phyloP scores from a whole-genome alignment of 495 filamentous ascomycete species.

The Daldinia caldariorum region DNA sequence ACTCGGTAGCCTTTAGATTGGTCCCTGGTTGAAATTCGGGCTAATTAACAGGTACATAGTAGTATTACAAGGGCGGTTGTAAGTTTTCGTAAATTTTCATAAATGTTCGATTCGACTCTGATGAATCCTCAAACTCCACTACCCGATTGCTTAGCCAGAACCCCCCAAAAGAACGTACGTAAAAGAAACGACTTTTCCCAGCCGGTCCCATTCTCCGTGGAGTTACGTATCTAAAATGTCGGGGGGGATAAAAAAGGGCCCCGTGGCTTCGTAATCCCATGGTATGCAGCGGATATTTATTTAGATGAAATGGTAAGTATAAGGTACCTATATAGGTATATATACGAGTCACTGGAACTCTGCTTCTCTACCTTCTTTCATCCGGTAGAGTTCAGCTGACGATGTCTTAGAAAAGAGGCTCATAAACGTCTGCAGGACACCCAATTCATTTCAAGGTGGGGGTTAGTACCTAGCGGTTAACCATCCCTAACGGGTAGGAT shows the following conservation, averaged over 20 bases:
- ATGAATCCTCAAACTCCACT: constrained; percentile 27
- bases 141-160: constrained; percentile 21
- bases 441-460: constrained; percentile 28
- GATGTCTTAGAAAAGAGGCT: constrained; percentile 30
- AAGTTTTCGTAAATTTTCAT: constrained; percentile 18
- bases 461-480: constrained; percentile 31
- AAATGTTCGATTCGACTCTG: constrained; percentile 20
- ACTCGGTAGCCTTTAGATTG: constrained; percentile 21
- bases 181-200: constrained; percentile 38
- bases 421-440: constrained; percentile 19
- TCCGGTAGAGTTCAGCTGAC: constrained; percentile 28
- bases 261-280: background rate
- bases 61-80: background rate
- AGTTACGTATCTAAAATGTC: constrained; percentile 8
- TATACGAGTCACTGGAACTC: constrained; percentile 21
- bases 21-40: constrained; percentile 13
- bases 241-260: constrained; percentile 1
- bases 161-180: constrained; percentile 33
- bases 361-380: constrained; percentile 10
- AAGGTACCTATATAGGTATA: background rate
- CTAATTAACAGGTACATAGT: constrained; percentile 21
- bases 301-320: constrained; percentile 21
- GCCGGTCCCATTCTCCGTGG: constrained; percentile 24
- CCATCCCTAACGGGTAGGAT: constrained; percentile 34
- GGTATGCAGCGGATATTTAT: constrained; percentile 28